These are phyloP conservation scores for Beta vulgaris DNA, from an alignment of 148 eudicot genomes.

Conservation along the genomic window DNA sequence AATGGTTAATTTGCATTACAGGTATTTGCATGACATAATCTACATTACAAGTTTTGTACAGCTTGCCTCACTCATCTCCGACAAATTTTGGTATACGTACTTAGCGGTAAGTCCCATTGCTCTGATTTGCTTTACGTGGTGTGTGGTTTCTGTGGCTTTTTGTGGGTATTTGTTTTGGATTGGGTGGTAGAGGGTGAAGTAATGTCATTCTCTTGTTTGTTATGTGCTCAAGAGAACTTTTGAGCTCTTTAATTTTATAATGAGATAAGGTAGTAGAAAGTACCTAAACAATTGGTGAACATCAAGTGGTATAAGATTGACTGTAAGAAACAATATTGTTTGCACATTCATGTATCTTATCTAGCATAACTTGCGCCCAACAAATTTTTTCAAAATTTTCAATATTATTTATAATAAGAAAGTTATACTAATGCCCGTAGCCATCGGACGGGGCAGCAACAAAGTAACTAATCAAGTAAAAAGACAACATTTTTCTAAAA, in stretches of 20 bases:
- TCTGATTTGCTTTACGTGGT: constrained; percentile 15
- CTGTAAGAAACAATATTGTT: no score
- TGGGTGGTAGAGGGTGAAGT: not conserved
- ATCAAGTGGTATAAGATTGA: no score
- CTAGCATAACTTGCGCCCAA: no score
- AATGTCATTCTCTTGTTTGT: not conserved
- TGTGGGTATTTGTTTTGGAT: not conserved
- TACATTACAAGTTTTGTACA: constrained; percentile 86
- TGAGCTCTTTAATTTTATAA: not conserved
- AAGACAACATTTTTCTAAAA: no score
- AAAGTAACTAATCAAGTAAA: no score
- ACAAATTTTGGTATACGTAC: constrained; percentile 85
- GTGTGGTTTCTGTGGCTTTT: not conserved
- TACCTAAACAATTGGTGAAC: no score
- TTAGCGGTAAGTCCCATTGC: constrained; percentile 60
- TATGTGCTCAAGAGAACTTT: not conserved
- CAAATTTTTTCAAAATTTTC: no score
- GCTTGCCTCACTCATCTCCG: constrained; percentile 73
- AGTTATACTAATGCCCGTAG: no score
- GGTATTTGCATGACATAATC: constrained; percentile 89
- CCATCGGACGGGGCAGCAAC: no score
- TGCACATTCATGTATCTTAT: no score
- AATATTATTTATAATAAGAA: no score
- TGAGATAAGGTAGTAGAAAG: no score
- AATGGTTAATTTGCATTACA: constrained; percentile 35